Conservation (phyloP, 495 filamentous ascomycete genomes). For the Margaritispora aquatica region DNA sequence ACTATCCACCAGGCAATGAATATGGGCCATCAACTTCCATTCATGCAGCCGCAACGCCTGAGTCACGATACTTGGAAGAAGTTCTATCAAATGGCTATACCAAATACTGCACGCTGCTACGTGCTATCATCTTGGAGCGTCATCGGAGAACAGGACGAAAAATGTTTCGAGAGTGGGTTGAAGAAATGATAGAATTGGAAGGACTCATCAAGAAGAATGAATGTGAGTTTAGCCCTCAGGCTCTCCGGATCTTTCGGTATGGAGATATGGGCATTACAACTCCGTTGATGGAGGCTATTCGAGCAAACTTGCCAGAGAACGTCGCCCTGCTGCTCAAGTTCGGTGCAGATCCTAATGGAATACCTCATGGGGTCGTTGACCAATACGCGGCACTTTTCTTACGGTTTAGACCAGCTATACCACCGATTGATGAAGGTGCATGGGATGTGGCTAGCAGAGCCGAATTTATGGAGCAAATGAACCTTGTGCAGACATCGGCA, state of each 20-base stretch:
- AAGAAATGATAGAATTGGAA: not conserved
- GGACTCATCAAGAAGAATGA: not conserved
- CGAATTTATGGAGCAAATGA: conserved; percentile 1
- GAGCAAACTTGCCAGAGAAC: not conserved
- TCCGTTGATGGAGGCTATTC: conserved; percentile 14
- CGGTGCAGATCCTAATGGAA: conserved; percentile 11
- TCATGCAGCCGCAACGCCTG: conserved; percentile 1
- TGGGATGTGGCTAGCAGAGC: conserved; percentile 5
- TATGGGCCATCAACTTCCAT: conserved; percentile 3
- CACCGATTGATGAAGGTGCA: not conserved
- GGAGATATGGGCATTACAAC: conserved; percentile 11
- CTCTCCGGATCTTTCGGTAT: not conserved
- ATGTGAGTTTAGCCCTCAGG: conserved; percentile 5
- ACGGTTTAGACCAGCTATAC: conserved; percentile 10
- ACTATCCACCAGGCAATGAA: not conserved
- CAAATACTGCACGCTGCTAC: not conserved
- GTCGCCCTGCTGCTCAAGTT: conserved; percentile 1
- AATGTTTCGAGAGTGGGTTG: not conserved
- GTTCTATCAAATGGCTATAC: not conserved
- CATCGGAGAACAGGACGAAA: not conserved
- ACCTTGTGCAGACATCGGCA: conserved; percentile 8
- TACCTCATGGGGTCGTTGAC: conserved; percentile 10
- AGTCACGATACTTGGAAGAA: conserved; percentile 1
- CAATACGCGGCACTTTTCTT: conserved; percentile 8
- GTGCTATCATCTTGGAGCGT: too few relatives aligned